Evolutionary conservation across 495 filamentous ascomycete genomes (phyloP).

Genomic region (Aspergillus indologenus): DNA sequence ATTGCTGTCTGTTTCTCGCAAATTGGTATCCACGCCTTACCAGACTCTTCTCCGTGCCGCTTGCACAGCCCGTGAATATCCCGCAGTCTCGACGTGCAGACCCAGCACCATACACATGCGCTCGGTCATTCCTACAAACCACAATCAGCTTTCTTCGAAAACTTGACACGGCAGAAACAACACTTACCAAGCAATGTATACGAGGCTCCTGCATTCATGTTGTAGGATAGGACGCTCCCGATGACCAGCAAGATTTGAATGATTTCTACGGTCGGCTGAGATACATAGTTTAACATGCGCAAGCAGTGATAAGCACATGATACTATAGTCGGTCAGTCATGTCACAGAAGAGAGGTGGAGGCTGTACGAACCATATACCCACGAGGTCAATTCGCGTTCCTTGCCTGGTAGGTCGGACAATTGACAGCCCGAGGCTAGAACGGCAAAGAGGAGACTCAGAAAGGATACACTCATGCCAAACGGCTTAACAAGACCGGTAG

Average conservation of each 20-base stretch:
- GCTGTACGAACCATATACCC: slow-evolving; percentile 51
- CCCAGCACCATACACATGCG: slow-evolving; percentile 58
- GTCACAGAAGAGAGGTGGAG: not conserved
- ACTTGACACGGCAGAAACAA: not conserved
- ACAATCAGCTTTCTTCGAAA: slow-evolving; percentile 7
- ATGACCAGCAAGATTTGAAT: slow-evolving; percentile 59
- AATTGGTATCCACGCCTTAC: slow-evolving; percentile 22
- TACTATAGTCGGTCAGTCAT: slow-evolving; percentile 33
- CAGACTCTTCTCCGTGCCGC: slow-evolving; percentile 40
- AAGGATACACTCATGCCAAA: slow-evolving; percentile 43
- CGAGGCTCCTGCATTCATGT: slow-evolving; percentile 62
- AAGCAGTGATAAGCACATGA: slow-evolving; percentile 63
- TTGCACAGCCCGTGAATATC: slow-evolving; percentile 36
- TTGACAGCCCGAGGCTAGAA: slow-evolving; percentile 76
- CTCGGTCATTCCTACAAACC: slow-evolving; percentile 50
- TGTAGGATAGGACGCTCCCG: slow-evolving; percentile 59
- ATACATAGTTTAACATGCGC: slow-evolving; percentile 59
- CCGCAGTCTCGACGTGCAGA: slow-evolving; percentile 51
- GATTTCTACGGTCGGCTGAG: slow-evolving; percentile 52
- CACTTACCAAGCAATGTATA: slow-evolving; percentile 55
- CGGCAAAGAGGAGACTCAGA: slow-evolving; percentile 61
- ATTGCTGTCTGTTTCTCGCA: not conserved
- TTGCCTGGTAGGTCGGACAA: slow-evolving; percentile 63
- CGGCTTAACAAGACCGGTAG: slow-evolving; percentile 37
- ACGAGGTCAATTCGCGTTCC: slow-evolving; percentile 57